Evolutionary conservation across 345 rosid species (phyloP), one percentile per base, ranked within the genome.

Genomic region (Camelina sativa): DNA sequence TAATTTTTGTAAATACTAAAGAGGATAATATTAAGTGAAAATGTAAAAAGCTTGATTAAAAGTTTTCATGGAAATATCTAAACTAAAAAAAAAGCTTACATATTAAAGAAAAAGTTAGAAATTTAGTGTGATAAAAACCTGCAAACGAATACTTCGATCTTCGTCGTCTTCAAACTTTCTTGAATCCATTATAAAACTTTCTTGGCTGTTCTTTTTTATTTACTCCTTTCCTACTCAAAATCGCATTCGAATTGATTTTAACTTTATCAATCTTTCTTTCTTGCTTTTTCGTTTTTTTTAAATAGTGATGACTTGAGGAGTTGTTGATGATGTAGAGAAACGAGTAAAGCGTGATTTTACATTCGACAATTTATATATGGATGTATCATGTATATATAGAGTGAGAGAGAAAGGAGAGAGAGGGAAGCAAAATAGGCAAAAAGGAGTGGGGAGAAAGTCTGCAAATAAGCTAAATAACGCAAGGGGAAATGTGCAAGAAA

Each of bases 111-210:
- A 61, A 22, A 54, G 4, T 8, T 54, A 30, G 22, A 37, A 60
- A 71, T 5, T 23, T 9, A 32, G 35, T 65, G 19, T 8, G 28
- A 56, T 9, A 47, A 53, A 70, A 41, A 88, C 81, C 77, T 81
- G 85, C 56, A 88, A 67, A 66, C 77, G 80, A 72, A 91, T 73
- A 73, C 89, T 84, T 62, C 84, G 85, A 62, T 84, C 82, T 8
- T 82, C 82, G 0, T 83, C 89, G 17, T 74, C 72, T 32, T 65
- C 52, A 8, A 80, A 65, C 32, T 59, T 76, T 19, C 70, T 52
- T 2, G 74, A 48, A 58, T 64, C 87, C 90, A 86, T 83, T 41
- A 25, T 32, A n/a, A 55, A 41, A 23, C 35, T 57, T 56, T 51
- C 12, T 4, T 43, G 47, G 20, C 35, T 57, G 19, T 47, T 40